Percentiles rank a stretch among this genome's conserved stretches.
phyloP scores from a whole-genome alignment of 2,329 filamentous ascomycete species.

The Canariomyces notabilis region DNA sequence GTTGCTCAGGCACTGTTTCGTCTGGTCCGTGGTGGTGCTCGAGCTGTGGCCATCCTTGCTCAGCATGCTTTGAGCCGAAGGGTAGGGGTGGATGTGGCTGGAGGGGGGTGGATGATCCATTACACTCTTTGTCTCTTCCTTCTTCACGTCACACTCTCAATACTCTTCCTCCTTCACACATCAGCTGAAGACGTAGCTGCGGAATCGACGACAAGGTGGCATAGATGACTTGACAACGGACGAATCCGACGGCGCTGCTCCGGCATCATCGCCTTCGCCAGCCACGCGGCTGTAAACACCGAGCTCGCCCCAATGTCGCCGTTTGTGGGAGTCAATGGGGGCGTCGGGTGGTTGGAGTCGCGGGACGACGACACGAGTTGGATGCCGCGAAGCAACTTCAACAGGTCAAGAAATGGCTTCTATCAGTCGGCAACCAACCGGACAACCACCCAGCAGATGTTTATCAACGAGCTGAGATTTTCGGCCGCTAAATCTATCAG shows the following conservation, averaged over 20 bases:
- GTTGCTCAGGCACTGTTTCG: slow-evolving; percentile 41
- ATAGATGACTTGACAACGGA: slow-evolving; percentile 43
- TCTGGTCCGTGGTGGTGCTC: slow-evolving; percentile 37
- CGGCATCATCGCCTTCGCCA: slow-evolving; percentile 30
- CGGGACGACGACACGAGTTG: slow-evolving; percentile 26
- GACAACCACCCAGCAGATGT: slow-evolving; percentile 36
- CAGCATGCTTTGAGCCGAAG: too few relatives aligned
- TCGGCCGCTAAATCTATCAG: slow-evolving; percentile 53
- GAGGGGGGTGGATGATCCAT: slow-evolving; percentile 16
- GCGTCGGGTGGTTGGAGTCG: slow-evolving; percentile 29
- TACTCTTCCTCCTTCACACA: slow-evolving; percentile 25
- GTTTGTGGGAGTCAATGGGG: slow-evolving; percentile 23
- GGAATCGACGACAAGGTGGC: slow-evolving; percentile 29
- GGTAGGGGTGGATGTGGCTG: too few relatives aligned
- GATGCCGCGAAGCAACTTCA: slow-evolving; percentile 15
- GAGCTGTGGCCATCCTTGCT: slow-evolving; percentile 23
- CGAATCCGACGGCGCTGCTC: slow-evolving; percentile 29
- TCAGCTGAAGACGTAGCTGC: slow-evolving; percentile 27
- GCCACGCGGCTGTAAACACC: slow-evolving; percentile 22
- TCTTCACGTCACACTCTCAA: slow-evolving; percentile 19
- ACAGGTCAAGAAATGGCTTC: slow-evolving; percentile 16
- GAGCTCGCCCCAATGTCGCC: slow-evolving; percentile 26
- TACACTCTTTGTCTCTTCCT: slow-evolving; percentile 26
- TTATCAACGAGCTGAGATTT: slow-evolving; percentile 49
- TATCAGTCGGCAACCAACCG: slow-evolving; percentile 33